Evolutionary conservation across 805 yeast genomes (phyloP).

Genomic region (Hanseniaspora meyeri): DNA sequence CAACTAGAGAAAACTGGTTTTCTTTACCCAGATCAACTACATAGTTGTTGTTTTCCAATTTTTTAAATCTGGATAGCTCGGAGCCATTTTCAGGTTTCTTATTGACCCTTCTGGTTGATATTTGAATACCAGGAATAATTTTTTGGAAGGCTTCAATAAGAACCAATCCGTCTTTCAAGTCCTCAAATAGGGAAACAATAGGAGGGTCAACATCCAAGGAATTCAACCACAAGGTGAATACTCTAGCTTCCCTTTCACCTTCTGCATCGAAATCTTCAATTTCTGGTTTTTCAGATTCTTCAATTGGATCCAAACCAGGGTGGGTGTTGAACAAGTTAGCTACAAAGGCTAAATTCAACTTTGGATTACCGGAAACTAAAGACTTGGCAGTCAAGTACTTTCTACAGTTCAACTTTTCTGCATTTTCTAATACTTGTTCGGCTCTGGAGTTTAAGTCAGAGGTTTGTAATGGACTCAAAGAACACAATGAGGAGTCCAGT

Average conservation of each 20-base stretch:
- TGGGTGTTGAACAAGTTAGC: conserved; percentile 93
- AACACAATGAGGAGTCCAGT: conserved; percentile 71
- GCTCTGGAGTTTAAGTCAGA: conserved; percentile 67
- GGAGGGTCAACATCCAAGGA: conserved; percentile 94
- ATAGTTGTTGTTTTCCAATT: conserved; percentile 92
- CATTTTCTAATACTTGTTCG: conserved; percentile 70
- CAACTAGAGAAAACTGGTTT: conserved; percentile 84
- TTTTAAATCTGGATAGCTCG: conserved; percentile 82
- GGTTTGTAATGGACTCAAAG: conserved; percentile 70
- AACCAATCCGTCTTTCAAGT: conserved; percentile 81
- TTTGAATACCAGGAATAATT: conserved; percentile 78
- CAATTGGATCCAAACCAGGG: conserved; percentile 93
- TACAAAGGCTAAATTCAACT: conserved; percentile 89
- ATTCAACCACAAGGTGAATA: conserved; percentile 93
- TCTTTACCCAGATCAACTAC: conserved; percentile 95
- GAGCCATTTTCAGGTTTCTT: conserved; percentile 64
- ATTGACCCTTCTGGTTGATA: conserved; percentile 66
- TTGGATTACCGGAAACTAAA: conserved; percentile 90
- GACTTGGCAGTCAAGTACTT: conserved; percentile 91
- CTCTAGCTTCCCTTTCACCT: conserved; percentile 98
- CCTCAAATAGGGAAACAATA: conserved; percentile 82
- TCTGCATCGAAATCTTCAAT: conserved; percentile 98
- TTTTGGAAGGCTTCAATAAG: conserved; percentile 88
- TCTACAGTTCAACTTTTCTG: conserved; percentile 84
- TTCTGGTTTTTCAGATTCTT: conserved; percentile 80